Conservation (phyloP, 768 basidiomycete genomes). For the Amanita subjunquillea region DNA sequence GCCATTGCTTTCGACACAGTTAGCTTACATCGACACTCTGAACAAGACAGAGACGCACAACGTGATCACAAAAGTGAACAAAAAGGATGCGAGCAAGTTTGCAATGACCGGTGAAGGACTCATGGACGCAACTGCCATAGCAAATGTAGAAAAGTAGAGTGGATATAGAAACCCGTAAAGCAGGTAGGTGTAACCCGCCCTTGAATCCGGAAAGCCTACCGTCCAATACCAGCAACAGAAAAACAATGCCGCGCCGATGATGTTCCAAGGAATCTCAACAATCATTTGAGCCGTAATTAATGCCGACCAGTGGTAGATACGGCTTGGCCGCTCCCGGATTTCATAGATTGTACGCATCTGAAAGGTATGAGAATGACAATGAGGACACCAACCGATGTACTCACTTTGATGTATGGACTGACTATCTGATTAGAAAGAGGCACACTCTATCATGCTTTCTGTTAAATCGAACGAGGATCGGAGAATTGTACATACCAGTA, state of each 20-base stretch:
- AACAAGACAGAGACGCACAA: constrained; percentile 30
- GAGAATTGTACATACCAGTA: constrained; percentile 22
- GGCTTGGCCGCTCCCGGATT: constrained; percentile 54
- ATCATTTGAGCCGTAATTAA: constrained; percentile 44
- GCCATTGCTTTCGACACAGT: constrained; percentile 34
- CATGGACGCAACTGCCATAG: constrained; percentile 51
- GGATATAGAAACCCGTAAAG: constrained; percentile 47
- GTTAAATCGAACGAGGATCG: background rate
- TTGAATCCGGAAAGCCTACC: constrained; percentile 42
- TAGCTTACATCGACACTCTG: background rate
- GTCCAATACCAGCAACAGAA: constrained; percentile 73
- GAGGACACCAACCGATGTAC: too few species aligned
- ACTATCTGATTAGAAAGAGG: constrained; percentile 57
- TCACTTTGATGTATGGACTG: constrained; percentile 43
- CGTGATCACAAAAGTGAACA: constrained; percentile 56
- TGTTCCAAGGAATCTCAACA: constrained; percentile 57
- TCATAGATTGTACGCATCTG: constrained; percentile 53
- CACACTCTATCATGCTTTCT: constrained; percentile 19
- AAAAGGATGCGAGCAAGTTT: constrained; percentile 42
- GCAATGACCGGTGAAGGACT: constrained; percentile 51
- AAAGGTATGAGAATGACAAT: background rate
- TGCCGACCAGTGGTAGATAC: constrained; percentile 59
- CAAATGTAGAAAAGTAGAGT: constrained; percentile 55
- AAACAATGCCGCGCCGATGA: constrained; percentile 47
- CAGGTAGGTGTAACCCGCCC: constrained; percentile 52